These are phyloP conservation scores for Hymenoscyphus fructigenus DNA, from an alignment of 2,329 filamentous ascomycete species.

Conservation along the genomic window DNA sequence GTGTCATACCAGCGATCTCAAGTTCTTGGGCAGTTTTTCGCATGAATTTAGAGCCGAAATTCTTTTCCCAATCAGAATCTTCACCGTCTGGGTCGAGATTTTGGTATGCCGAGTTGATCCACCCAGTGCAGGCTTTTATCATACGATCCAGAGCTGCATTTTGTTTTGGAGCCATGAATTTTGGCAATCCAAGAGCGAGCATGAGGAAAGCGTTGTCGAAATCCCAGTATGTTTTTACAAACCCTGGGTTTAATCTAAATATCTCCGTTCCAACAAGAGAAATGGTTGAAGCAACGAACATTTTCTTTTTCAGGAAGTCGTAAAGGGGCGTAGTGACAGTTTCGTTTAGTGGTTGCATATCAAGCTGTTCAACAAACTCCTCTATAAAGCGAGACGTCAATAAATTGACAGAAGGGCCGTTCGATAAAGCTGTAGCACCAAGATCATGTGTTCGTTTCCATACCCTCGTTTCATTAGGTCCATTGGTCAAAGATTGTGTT, in stretches of 20 bases:
- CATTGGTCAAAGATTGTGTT: conserved; percentile 8
- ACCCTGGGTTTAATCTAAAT: conserved; percentile 16
- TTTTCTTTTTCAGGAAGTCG: conserved; percentile 17
- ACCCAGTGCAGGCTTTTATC: conserved; percentile 13
- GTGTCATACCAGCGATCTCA: conserved; percentile 11
- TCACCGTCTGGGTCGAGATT: conserved; percentile 13
- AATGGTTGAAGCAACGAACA: conserved; percentile 18
- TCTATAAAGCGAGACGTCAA: conserved; percentile 18
- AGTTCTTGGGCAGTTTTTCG: conserved; percentile 11
- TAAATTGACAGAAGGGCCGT: conserved; percentile 12
- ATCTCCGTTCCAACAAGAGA: conserved; percentile 17
- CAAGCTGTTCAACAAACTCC: conserved; percentile 14
- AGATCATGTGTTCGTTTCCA: conserved; percentile 21
- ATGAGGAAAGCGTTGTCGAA: conserved; percentile 18
- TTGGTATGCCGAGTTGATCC: conserved; percentile 16
- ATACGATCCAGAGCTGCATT: conserved; percentile 16
- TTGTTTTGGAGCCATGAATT: conserved; percentile 12
- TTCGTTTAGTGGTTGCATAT: conserved; percentile 10
- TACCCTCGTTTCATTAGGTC: conserved; percentile 17
- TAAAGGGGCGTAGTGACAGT: conserved; percentile 10
- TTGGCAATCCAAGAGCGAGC: conserved; percentile 19
- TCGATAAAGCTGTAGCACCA: conserved; percentile 13
- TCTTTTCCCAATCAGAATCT: conserved; percentile 19
- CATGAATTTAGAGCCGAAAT: conserved; percentile 19
- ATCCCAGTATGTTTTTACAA: conserved; percentile 19